Base-by-base conservation (phyloP, 2,329 filamentous ascomycete genomes). In the Colletotrichum sp. region DNA sequence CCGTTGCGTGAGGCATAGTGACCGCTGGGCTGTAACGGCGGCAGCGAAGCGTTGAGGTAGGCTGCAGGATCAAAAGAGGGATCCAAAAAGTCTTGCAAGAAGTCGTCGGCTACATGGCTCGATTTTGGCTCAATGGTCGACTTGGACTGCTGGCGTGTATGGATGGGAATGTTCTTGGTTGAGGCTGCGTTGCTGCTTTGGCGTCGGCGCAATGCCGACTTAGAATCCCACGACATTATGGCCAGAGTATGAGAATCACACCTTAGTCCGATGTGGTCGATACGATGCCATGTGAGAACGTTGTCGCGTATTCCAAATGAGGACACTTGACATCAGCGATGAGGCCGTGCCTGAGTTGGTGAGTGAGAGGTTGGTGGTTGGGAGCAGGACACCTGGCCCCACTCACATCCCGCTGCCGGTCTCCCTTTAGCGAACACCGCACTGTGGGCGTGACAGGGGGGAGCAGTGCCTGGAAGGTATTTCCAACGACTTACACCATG, bases 11-110 rank as follows among this genome's bases (percentile, higher is more conserved):
- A 67, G 65, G 73, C 69, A 66, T 76, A 79, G 66, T 76, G 79
- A 74, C 68, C 71, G 81, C 80, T 86, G 81, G 84, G 86, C 77
- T 90, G 89, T 25, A 98, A 88, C 3, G 93, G 87, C 6, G 96
- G 94, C 1, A 98, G 88, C 1, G 91, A 91, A 75, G 92, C 88
- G 85, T 98, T 98, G 80, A 98, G 92, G 84, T 96, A 98, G 64
- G 94, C 92, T 78, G 94, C 94, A 6, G 96, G 91, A 83, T 98
- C 95, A 85, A 98, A 98, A 60, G 90, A 88, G 7, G 93, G 89
- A 66, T 92, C 88, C 48, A 96, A 89, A 84, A 98, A 98, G 71
- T 94, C 92, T 72, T 91, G 91, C 5, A 97, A 89, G 70, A 92
- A 91, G 15, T 93, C 90, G 81, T 97, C 95, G 76, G 93, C 86